A percentile compares a stretch with the other conserved stretches of the same genome.
phyloP scores from a whole-genome alignment of 768 basidiomycete species.

The Boletus tylopilopsis region DNA sequence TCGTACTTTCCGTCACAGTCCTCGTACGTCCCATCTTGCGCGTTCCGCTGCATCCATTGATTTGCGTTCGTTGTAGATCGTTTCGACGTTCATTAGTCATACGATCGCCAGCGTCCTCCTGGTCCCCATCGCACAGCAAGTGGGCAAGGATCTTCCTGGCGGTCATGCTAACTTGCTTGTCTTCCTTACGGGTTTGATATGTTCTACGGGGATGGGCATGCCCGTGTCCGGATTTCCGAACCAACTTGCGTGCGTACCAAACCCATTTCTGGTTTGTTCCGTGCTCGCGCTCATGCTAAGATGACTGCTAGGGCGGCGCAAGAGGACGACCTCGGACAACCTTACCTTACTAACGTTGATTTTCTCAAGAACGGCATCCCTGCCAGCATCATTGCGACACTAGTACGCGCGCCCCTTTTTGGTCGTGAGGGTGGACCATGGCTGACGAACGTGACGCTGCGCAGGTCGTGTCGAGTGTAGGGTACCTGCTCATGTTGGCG shows the following conservation, averaged over 20 bases:
- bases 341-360: constrained; percentile 81
- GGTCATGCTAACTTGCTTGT: constrained; percentile 80
- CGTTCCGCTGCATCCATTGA: not conserved
- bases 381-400: constrained; percentile 84
- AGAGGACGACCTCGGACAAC: constrained; percentile 89
- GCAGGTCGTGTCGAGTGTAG: constrained; percentile 19
- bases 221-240: constrained; percentile 99
- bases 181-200: constrained; percentile 89
- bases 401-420: constrained; percentile 50
- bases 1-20: constrained; percentile 66
- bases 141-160: constrained; percentile 71
- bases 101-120: constrained; percentile 95
- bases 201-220: constrained; percentile 97
- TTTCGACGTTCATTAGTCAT: constrained; percentile 96
- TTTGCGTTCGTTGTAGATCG: constrained; percentile 42
- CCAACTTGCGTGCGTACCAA: constrained; percentile 77
- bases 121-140: constrained; percentile 93
- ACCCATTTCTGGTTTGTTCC: not conserved
- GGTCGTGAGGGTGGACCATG: not conserved
- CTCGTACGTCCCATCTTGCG: constrained; percentile 43
- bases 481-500: constrained; percentile 16
- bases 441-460: not conserved
- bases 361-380: constrained; percentile 94
- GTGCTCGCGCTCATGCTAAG: not conserved
- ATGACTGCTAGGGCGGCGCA: constrained; percentile 70